These are phyloP conservation scores for Cytauxzoon felis DNA, from an alignment of 169 alveolate genomes.

Conservation along the genomic window DNA sequence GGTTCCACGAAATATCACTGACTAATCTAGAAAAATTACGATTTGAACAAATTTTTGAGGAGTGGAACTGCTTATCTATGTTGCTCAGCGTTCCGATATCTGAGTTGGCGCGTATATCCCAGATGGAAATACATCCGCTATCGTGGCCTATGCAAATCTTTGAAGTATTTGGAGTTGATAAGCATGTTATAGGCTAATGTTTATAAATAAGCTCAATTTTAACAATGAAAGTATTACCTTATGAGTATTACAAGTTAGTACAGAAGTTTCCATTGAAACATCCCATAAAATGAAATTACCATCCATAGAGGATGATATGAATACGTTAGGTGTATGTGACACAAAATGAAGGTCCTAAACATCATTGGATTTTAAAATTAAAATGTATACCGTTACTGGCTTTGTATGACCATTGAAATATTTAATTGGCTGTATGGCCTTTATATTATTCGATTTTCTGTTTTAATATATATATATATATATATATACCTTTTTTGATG, in stretches of 20 bases:
- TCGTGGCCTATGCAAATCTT: slow-evolving; percentile 42
- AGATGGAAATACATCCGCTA: slow-evolving; percentile 39
- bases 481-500: too few species aligned
- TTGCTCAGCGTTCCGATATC: background rate
- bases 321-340: background rate
- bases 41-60: background rate
- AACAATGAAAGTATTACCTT: slow-evolving; percentile 16
- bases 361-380: background rate
- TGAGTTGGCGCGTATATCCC: slow-evolving; percentile 35
- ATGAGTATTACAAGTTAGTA: slow-evolving; percentile 18
- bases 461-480: too few species aligned
- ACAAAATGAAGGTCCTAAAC: slow-evolving; percentile 24
- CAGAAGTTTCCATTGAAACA: background rate
- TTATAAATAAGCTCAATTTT: background rate
- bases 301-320: slow-evolving; percentile 49
- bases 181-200: slow-evolving; percentile 52
- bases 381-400: background rate
- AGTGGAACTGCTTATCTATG: too few species aligned
- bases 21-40: slow-evolving; percentile 17
- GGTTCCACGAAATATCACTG: slow-evolving; percentile 31
- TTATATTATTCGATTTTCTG: too few species aligned
- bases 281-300: slow-evolving; percentile 45
- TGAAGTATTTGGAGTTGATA: slow-evolving; percentile 1
- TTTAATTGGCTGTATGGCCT: too few species aligned
- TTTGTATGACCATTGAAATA: too few species aligned